These are phyloP conservation scores for Silybum marianum DNA, from an alignment of 129 eudicot genomes.

Conservation along the genomic window DNA sequence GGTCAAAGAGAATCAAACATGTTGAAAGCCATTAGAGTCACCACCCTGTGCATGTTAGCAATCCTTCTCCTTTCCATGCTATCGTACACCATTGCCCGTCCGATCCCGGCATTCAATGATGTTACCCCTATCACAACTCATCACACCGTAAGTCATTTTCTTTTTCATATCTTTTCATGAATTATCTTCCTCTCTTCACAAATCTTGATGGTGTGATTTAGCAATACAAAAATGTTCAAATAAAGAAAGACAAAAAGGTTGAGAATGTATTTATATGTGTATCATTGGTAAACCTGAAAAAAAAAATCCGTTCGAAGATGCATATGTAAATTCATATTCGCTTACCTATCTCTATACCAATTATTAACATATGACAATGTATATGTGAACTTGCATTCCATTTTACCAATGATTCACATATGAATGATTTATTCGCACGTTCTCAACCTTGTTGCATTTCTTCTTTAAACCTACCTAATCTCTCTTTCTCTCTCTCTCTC, in stretches of 20 bases:
- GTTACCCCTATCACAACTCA: conserved; percentile 41
- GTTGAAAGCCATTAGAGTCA: conserved; percentile 34
- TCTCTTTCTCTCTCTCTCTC: not conserved
- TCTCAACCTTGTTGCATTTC: not conserved
- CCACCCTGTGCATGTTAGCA: conserved; percentile 43
- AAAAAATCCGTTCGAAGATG: not conserved
- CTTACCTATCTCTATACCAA: not conserved
- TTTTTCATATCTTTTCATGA: not conserved
- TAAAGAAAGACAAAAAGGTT: not conserved
- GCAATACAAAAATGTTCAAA: not conserved
- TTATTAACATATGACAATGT: not conserved
- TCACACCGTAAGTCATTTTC: conserved; percentile 11
- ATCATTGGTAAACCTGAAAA: not conserved
- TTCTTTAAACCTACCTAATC: not conserved
- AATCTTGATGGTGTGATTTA: not conserved
- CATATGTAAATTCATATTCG: not conserved
- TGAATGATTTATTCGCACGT: not conserved
- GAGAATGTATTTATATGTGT: not conserved
- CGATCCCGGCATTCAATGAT: conserved; percentile 28
- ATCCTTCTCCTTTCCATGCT: conserved; percentile 35
- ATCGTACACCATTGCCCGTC: conserved; percentile 40
- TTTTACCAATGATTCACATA: not conserved
- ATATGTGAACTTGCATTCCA: not conserved
- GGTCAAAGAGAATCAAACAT: conserved; percentile 27
- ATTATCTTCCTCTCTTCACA: not conserved